Percentiles rank a stretch among this genome's conserved stretches.
Conservation (phyloP, 805 yeast genomes). For the Torulaspora delbrueckii region DNA sequence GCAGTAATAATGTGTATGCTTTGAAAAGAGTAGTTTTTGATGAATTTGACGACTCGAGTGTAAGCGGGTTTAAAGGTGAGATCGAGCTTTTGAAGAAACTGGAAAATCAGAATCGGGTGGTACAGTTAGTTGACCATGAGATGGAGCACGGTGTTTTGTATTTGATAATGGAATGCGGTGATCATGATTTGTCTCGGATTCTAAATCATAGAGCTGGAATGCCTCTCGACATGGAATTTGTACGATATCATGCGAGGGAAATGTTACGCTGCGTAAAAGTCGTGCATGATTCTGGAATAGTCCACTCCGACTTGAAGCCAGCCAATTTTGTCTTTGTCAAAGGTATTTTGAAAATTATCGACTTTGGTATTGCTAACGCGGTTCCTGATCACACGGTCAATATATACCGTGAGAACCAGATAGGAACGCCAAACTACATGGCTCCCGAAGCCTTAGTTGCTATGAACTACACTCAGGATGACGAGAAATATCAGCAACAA, state of each 20-base stretch:
- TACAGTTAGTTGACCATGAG: conserved; percentile 69
- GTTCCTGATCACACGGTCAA: conserved; percentile 90
- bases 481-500: conserved; percentile 20
- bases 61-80: conserved; percentile 83
- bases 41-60: conserved; percentile 70
- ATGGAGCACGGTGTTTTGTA: conserved; percentile 57
- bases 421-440: conserved; percentile 97
- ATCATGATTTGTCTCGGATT: conserved; percentile 80
- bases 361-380: conserved; percentile 93
- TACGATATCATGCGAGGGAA: conserved; percentile 73
- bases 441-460: conserved; percentile 90
- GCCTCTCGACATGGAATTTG: conserved; percentile 66
- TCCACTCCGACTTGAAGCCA: conserved; percentile 73
- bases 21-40: conserved; percentile 76
- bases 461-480: conserved; percentile 38
- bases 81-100: conserved; percentile 66
- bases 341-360: conserved; percentile 83
- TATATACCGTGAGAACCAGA: conserved; percentile 81
- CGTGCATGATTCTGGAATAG: conserved; percentile 83
- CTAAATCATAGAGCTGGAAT: conserved; percentile 49
- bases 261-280: conserved; percentile 76
- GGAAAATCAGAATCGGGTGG: conserved; percentile 63
- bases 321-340: conserved; percentile 73
- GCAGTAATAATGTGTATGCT: conserved; percentile 63
- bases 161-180: conserved; percentile 93